Evolutionary conservation across 129 eudicot species (phyloP).

Genomic region (Pulicaria dysenterica): DNA sequence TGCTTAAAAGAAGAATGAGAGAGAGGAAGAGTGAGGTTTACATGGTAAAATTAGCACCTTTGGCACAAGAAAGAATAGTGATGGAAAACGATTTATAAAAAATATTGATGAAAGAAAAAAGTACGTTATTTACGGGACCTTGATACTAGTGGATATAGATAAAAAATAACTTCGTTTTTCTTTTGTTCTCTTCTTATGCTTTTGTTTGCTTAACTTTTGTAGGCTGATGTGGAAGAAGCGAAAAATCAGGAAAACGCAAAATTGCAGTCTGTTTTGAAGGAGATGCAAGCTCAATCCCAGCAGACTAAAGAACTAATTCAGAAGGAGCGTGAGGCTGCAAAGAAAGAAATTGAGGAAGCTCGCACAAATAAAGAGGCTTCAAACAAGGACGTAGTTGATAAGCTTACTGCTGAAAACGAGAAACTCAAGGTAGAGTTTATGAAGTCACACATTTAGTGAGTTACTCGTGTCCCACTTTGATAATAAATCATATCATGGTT

Average conservation of each 20-base stretch:
- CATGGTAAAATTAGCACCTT: no score
- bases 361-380: conserved; percentile 49
- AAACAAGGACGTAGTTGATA: conserved; percentile 45
- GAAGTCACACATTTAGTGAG: conserved; percentile 3
- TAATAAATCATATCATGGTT: conserved; percentile 19
- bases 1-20: no score
- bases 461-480: not conserved
- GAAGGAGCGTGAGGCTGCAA: conserved; percentile 51
- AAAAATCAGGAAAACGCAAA: conserved; percentile 60
- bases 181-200: conserved; percentile 8
- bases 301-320: conserved; percentile 34
- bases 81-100: no score
- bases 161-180: not conserved
- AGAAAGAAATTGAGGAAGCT: conserved; percentile 34
- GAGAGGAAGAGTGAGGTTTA: no score
- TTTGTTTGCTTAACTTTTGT: conserved; percentile 15
- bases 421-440: conserved; percentile 42
- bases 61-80: no score
- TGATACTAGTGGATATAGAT: not conserved
- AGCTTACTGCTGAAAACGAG: conserved; percentile 59
- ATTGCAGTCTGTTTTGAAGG: conserved; percentile 53
- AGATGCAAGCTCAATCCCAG: conserved; percentile 41
- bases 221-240: conserved; percentile 73
- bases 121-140: not conserved
- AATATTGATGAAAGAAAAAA: no score